A percentile compares a stretch with the other conserved stretches of the same genome.
These are phyloP conservation scores for Strobilomyces echinocephalus DNA, from an alignment of 768 basidiomycete genomes.

Conservation along the genomic window DNA sequence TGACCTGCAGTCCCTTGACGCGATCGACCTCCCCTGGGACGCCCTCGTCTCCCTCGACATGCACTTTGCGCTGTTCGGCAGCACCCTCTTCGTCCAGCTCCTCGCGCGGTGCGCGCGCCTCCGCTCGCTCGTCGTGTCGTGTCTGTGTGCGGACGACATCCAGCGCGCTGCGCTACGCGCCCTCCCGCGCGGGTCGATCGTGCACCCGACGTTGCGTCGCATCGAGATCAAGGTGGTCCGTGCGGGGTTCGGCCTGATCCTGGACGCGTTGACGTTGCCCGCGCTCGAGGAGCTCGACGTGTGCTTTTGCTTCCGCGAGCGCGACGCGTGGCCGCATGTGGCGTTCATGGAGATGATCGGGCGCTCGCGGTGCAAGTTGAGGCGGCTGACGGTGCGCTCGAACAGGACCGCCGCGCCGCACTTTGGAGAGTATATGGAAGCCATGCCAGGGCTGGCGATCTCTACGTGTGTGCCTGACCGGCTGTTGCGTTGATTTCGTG, in stretches of 20 bases:
- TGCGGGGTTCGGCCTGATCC: conserved; percentile 20
- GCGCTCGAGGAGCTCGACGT: conserved; percentile 30
- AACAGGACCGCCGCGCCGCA: conserved; percentile 18
- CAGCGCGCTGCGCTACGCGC: conserved; percentile 8
- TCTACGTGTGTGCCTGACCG: conserved; percentile 8
- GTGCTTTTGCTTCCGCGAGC: conserved; percentile 29
- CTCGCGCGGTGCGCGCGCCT: conserved; percentile 21
- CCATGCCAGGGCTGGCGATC: conserved; percentile 19
- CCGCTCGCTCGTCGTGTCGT: conserved; percentile 19
- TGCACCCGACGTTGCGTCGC: conserved; percentile 15
- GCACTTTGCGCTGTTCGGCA: conserved; percentile 25
- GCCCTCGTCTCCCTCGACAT: conserved; percentile 23
- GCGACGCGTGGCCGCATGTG: conserved; percentile 26
- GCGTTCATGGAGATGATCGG: conserved; percentile 21
- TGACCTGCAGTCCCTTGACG: conserved; percentile 22
- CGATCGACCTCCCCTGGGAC: conserved; percentile 26
- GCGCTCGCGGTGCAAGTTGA: conserved; percentile 24
- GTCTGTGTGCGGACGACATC: conserved; percentile 21
- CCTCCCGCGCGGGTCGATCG: conserved; percentile 12
- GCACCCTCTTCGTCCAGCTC: conserved; percentile 20
- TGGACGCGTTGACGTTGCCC: conserved; percentile 20
- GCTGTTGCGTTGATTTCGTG: not conserved
- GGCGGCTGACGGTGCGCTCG: conserved; percentile 22
- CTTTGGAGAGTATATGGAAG: conserved; percentile 21
- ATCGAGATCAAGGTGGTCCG: conserved; percentile 30